phyloP scores from a whole-genome alignment of 1,284 basidiomycete genomes.

The Apiotrichum mycotoxinovorans region DNA sequence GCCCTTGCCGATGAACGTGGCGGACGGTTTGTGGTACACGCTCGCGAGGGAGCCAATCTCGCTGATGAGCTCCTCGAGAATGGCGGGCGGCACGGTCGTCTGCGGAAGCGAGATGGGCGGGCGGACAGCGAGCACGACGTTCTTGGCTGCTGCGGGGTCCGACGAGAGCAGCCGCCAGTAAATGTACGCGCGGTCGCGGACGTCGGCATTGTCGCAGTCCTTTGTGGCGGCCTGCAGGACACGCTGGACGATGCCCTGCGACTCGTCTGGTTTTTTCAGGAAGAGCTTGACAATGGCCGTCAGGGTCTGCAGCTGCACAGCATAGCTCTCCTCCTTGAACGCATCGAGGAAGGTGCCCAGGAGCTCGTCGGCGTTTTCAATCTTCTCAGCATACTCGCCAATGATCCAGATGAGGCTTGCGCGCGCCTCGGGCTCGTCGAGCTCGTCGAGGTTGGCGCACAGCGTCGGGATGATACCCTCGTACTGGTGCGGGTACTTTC shows the following conservation, averaged over 20 bases:
- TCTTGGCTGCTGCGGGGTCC: slow-evolving; percentile 90
- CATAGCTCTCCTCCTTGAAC: slow-evolving; percentile 88
- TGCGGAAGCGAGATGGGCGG: slow-evolving; percentile 90
- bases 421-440: slow-evolving; percentile 95
- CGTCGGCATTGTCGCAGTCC: slow-evolving; percentile 93
- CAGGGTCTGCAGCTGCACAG: slow-evolving; percentile 81
- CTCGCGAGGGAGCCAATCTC: slow-evolving; percentile 84
- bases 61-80: slow-evolving; percentile 88
- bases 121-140: slow-evolving; percentile 83
- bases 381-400: slow-evolving; percentile 93
- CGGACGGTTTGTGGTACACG: slow-evolving; percentile 93
- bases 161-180: slow-evolving; percentile 93
- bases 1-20: slow-evolving; percentile 82
- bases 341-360: slow-evolving; percentile 86
- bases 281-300: slow-evolving; percentile 97
- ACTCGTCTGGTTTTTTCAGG: slow-evolving; percentile 85
- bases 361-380: slow-evolving; percentile 93
- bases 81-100: slow-evolving; percentile 80
- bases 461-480: slow-evolving; percentile 90
- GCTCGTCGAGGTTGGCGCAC: slow-evolving; percentile 83
- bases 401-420: slow-evolving; percentile 98
- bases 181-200: slow-evolving; percentile 90
- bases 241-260: slow-evolving; percentile 88
- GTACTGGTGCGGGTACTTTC: slow-evolving; percentile 93
- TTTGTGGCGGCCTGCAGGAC: slow-evolving; percentile 97